A percentile compares a stretch with the other conserved stretches of the same genome.
phyloP scores from a whole-genome alignment of 2,329 filamentous ascomycete species.

The Monilinia vaccinii-corymbosi region DNA sequence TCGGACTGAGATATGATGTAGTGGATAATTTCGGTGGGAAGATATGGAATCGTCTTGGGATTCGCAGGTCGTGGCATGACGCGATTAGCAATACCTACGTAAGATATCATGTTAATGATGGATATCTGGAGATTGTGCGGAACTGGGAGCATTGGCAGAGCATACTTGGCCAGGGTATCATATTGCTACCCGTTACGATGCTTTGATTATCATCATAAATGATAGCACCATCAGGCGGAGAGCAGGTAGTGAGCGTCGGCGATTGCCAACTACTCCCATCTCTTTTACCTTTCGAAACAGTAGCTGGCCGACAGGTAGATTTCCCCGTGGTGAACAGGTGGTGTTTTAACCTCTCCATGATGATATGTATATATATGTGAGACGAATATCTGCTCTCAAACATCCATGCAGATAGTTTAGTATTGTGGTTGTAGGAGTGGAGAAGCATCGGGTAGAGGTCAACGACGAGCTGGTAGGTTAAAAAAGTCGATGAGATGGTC shows the following conservation, averaged over 20 bases:
- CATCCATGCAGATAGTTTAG: not conserved
- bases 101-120: not conserved
- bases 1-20: conserved; percentile 6
- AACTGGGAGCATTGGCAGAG: not conserved
- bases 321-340: not conserved
- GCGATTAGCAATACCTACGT: not conserved
- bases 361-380: not conserved
- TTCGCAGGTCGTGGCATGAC: not conserved
- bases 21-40: conserved; percentile 7
- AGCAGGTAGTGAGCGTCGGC: not conserved
- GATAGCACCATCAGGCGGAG: not conserved
- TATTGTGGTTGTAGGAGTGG: not conserved
- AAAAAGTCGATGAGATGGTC: not conserved
- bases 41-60: conserved; percentile 3
- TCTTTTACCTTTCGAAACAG: conserved; percentile 3
- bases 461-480: too few relatives aligned
- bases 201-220: conserved; percentile 5
- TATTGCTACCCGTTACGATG: not conserved
- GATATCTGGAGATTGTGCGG: not conserved
- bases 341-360: not conserved
- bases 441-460: too few relatives aligned
- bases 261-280: conserved; percentile 5
- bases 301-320: conserved; percentile 1
- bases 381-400: not conserved
- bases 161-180: not conserved